Percentiles rank a stretch among this genome's conserved stretches.
Evolutionary conservation across 352 stramenopile species (phyloP).

Genomic region (Phytophthora agathidicida): DNA sequence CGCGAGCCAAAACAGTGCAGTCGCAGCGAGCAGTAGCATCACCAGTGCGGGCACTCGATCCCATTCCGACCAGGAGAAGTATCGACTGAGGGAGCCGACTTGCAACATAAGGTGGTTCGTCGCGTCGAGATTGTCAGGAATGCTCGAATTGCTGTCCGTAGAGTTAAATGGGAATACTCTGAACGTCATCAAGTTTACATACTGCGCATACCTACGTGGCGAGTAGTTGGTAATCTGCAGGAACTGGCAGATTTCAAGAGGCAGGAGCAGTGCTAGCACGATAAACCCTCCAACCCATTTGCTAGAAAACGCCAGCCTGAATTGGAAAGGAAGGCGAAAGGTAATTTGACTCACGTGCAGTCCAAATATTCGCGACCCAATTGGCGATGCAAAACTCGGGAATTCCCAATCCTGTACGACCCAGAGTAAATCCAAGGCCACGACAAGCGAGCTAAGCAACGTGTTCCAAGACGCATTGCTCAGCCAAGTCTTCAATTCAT

Average conservation of each 20-base stretch:
- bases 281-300: constrained; percentile 58
- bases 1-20: constrained; percentile 39
- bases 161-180: constrained; percentile 30
- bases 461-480: constrained; percentile 50
- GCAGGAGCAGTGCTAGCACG: constrained; percentile 52
- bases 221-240: constrained; percentile 49
- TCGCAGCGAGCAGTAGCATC: constrained; percentile 28
- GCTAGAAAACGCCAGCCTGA: constrained; percentile 41
- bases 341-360: constrained; percentile 38
- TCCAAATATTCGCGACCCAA: constrained; percentile 48
- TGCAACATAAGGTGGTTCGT: constrained; percentile 30
- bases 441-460: constrained; percentile 37
- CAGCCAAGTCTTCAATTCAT: constrained; percentile 26
- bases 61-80: constrained; percentile 54
- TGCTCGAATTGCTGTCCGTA: not conserved
- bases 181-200: constrained; percentile 29
- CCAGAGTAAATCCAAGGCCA: constrained; percentile 58
- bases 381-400: constrained; percentile 44
- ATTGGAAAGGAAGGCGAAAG: constrained; percentile 16
- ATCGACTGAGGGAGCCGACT: constrained; percentile 52
- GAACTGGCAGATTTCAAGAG: constrained; percentile 57
- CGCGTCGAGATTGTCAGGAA: constrained; percentile 3
- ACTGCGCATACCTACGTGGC: constrained; percentile 40
- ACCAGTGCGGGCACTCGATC: constrained; percentile 47
- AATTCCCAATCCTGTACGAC: constrained; percentile 59